Base-by-base conservation (phyloP, 352 stramenopile genomes). In the Globisporangium yorkense region DNA sequence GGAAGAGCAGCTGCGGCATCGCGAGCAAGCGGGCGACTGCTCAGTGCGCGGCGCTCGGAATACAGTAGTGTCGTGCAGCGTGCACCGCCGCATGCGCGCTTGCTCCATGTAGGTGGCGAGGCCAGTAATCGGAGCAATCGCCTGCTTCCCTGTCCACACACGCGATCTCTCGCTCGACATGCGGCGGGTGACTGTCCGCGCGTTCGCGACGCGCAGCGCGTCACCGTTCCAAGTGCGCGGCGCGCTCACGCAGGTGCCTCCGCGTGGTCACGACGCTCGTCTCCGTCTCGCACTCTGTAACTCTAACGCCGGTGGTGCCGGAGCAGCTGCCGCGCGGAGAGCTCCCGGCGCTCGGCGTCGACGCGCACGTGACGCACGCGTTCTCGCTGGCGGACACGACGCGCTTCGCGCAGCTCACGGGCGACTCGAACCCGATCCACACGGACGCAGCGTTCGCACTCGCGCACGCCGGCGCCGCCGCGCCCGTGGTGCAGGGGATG, bases 381-480 rank as follows among this genome's bases (percentile, higher is more conserved):
- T 94, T 94, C 61, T 72, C 70, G 3, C 61, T 87, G 5, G 50
- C 67, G 5, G 80, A 94, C 59, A 88, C 84, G 20, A 52, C 53
- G 44, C 62, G 66, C n/a, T 94, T 94, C 51, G 77, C 82, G 0
- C 49, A 33, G 6, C 65, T 92, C 37, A 82, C 81, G 18, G 78
- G 84, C 24, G 84, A 94, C 60, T 75, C 66, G 51, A 94, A 94
- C 43, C 82, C 82, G 27, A 80, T 94, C 52, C 84, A 94, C 58
- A 71, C 85, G 20, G 80, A 92, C 61, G 66, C 74, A 2, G 57
- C 37, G 0, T 80, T 78, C 33, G 72, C 73, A 0, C 29, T 53
- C 0, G 39, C 74, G 45, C 48, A 68, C n/a, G 54, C 61, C 9
- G 61, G 63, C 5, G 54, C 70, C 27, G 51, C 37, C 9, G 70